Conservation (phyloP, 164 flowering plant genomes). For the Macadamia tetraphylla region DNA sequence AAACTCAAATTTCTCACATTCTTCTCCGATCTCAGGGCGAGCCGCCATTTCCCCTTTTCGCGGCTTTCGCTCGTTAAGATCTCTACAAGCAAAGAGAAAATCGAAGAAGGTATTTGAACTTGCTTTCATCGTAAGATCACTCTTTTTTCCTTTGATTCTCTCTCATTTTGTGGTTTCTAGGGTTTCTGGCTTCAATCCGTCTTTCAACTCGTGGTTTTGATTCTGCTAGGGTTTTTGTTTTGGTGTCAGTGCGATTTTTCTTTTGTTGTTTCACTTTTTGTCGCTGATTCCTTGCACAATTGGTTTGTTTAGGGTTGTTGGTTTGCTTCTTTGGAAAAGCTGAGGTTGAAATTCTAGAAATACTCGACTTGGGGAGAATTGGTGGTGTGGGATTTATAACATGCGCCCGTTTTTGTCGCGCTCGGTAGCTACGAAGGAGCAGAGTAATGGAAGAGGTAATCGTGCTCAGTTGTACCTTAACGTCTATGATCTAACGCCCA, state of each 20-base stretch:
- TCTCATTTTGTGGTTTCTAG: constrained; percentile 1
- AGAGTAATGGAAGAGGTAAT: constrained; percentile 24
- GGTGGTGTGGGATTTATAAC: constrained; percentile 9
- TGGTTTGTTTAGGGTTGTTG: background rate
- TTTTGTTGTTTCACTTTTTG: background rate
- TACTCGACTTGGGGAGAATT: background rate
- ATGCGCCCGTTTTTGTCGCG: constrained; percentile 44
- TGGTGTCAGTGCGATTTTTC: background rate
- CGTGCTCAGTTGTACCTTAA: constrained; percentile 51
- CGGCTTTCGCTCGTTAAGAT: no score
- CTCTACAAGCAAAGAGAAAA: no score
- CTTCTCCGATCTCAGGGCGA: background rate
- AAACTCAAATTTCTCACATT: background rate
- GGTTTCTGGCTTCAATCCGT: constrained; percentile 5
- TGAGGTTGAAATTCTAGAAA: constrained; percentile 10
- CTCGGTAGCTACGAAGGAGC: constrained; percentile 27
- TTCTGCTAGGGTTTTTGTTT: background rate
- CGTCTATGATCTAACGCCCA: constrained; percentile 77
- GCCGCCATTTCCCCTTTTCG: background rate
- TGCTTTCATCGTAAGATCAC: background rate
- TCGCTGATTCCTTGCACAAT: constrained; percentile 1
- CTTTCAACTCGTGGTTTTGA: background rate
- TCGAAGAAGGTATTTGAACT: background rate
- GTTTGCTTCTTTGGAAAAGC: constrained; percentile 10
- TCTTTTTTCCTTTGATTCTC: background rate